Evolutionary conservation across 2,329 filamentous ascomycete genomes (phyloP).

Genomic region (Leptosphaerulina australis): DNA sequence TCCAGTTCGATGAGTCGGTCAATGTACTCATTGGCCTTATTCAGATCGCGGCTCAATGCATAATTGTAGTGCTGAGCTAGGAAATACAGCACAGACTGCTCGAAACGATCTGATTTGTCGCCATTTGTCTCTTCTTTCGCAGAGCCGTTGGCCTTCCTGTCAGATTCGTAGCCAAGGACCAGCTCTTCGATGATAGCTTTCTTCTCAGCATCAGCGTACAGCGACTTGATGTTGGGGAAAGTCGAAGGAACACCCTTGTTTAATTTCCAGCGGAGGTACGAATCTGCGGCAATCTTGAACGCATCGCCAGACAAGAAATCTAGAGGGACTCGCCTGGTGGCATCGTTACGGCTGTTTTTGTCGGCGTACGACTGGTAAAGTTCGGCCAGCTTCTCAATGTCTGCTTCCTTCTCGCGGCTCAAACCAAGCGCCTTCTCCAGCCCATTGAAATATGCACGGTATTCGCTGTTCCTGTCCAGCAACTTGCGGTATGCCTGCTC

Average conservation of each 20-base stretch:
- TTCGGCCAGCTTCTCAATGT: slow-evolving; percentile 72
- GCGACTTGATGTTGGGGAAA: slow-evolving; percentile 93
- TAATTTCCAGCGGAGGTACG: slow-evolving; percentile 83
- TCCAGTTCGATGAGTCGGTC: slow-evolving; percentile 82
- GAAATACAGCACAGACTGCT: slow-evolving; percentile 85
- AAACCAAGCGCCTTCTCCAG: slow-evolving; percentile 73
- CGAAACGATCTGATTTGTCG: slow-evolving; percentile 64
- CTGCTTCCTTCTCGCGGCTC: slow-evolving; percentile 63
- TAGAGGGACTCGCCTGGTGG: slow-evolving; percentile 81
- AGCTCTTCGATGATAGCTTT: slow-evolving; percentile 75
- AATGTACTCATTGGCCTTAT: slow-evolving; percentile 80
- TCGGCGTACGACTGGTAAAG: slow-evolving; percentile 82
- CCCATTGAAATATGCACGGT: slow-evolving; percentile 81
- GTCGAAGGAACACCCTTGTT: slow-evolving; percentile 93
- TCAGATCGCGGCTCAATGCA: slow-evolving; percentile 79
- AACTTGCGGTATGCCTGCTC: slow-evolving; percentile 79
- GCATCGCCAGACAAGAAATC: slow-evolving; percentile 83
- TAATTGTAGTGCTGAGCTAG: slow-evolving; percentile 98
- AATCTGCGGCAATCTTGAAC: slow-evolving; percentile 77
- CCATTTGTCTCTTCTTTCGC: slow-evolving; percentile 57
- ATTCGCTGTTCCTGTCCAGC: slow-evolving; percentile 86
- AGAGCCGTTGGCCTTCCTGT: slow-evolving; percentile 59
- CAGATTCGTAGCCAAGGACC: slow-evolving; percentile 77
- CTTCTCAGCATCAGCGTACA: slow-evolving; percentile 81
- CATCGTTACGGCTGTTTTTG: slow-evolving; percentile 83